A percentile compares a stretch with the other conserved stretches of the same genome.
These are phyloP conservation scores for Beta vulgaris DNA, from an alignment of 148 eudicot species.

Conservation along the genomic window DNA sequence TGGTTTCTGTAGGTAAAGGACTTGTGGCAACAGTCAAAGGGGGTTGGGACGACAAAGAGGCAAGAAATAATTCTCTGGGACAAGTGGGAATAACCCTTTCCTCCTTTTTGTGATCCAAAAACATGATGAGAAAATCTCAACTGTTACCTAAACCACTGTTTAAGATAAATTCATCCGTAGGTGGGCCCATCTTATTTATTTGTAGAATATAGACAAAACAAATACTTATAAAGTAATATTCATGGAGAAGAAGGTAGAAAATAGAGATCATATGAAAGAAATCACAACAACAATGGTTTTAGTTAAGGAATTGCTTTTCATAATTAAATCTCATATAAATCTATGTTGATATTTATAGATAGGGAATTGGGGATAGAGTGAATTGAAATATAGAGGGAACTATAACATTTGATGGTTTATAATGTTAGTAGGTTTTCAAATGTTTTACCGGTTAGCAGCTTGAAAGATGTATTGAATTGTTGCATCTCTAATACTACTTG, in stretches of 20 bases:
- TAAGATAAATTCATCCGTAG: constrained; percentile 20
- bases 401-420: too few relatives aligned
- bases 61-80: constrained; percentile 30
- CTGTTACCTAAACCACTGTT: constrained; percentile 32
- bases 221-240: not conserved
- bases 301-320: too few relatives aligned
- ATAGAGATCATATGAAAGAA: constrained; percentile 6
- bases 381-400: too few relatives aligned
- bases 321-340: too few relatives aligned
- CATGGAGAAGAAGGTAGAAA: not conserved
- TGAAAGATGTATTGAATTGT: too few relatives aligned
- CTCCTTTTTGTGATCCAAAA: constrained; percentile 29
- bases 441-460: too few relatives aligned
- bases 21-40: constrained; percentile 1
- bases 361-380: too few relatives aligned
- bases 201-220: not conserved
- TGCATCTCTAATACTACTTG: too few relatives aligned
- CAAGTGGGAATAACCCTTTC: constrained; percentile 24
- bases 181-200: constrained; percentile 19
- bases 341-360: too few relatives aligned
- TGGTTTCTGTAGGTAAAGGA: constrained; percentile 12
- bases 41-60: constrained; percentile 28
- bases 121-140: constrained; percentile 29
- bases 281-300: too few relatives aligned
- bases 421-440: too few relatives aligned